Base-by-base conservation (phyloP, 148 eudicot genomes). In the Rhododendron henanense region DNA sequence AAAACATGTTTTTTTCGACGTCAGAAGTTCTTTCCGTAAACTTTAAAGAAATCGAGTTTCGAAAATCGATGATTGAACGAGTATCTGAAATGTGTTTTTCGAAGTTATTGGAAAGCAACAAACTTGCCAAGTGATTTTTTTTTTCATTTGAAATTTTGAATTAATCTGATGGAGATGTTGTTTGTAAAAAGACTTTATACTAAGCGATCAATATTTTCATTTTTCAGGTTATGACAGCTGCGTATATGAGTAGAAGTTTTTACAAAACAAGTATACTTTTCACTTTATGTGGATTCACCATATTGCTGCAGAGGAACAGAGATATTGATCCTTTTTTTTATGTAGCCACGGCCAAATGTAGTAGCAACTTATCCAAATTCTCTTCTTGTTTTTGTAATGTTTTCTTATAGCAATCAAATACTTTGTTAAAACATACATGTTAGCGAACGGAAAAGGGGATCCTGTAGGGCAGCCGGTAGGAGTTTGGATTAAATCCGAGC, bases 191-290 rank as follows among this genome's bases (percentile, higher is more conserved):
- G 10, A 63, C 13, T 63, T 63, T 0, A 0, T n/a, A 63, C 71
- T 63, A 8, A 63, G 6, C 3, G 71, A 10, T 63, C 11, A 9
- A 8, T 23, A 7, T 23, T 63, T 63, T n/a, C 13, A 8, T 63
- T 63, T 61, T 63, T 63, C 71, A 63, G 71, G 71, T 63, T 63
- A 63, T 63, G 71, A 63, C 71, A 23, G 71, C 71, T 63, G 71
- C 71, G 28, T 23, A 8, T 63, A n/a, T 63, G 71, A 63, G 4
- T 63, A 63, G 71, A 0, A n/a, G 71, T 9, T n/a, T 23, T 8
- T n/a, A n/a, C n/a, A 2, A 61, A 61, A 23, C 69, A 61, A 39
- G 41, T 10, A 2, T 3, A 61, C 28, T 61, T 21, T 6, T 61
- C 69, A 23, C 28, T 63, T 7, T 7, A 7, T 63, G 71, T 63